A percentile compares a stretch with the other conserved stretches of the same genome.
Conservation (phyloP, 148 eudicot genomes). For the Cornus controversa region DNA sequence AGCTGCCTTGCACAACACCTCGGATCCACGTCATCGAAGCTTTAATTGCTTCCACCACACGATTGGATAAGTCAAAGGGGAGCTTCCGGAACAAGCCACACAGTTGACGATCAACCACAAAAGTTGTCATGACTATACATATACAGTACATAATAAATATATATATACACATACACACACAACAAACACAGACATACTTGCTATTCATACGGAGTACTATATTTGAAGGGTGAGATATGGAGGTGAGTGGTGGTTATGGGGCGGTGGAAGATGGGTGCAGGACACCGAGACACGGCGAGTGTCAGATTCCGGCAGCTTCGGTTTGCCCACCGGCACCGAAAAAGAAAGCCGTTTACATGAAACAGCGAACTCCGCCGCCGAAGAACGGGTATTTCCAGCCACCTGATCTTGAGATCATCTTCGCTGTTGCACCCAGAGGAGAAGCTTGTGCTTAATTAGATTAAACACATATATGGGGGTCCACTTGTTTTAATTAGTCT, state of each 20-base stretch:
- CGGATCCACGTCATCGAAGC: neutral
- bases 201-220: too few relatives aligned
- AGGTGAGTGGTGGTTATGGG: neutral
- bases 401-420: constrained; percentile 35
- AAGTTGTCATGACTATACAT: too few relatives aligned
- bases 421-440: constrained; percentile 14
- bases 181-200: too few relatives aligned
- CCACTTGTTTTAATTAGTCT: too few relatives aligned
- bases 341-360: constrained; percentile 40
- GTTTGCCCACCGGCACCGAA: constrained; percentile 65
- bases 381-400: constrained; percentile 52
- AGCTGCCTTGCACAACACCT: too few relatives aligned
- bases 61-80: neutral
- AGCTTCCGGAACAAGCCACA: constrained; percentile 6
- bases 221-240: neutral
- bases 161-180: neutral
- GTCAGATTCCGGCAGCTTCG: constrained; percentile 24
- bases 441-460: neutral
- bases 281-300: constrained; percentile 38
- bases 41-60: constrained; percentile 3
- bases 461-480: too few relatives aligned
- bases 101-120: too few relatives aligned
- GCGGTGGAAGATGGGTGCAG: constrained; percentile 40
- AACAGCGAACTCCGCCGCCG: too few relatives aligned
- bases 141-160: too few relatives aligned